Evolutionary conservation across 768 basidiomycete genomes (phyloP), one percentile per base, ranked within the genome.

Genomic region (Udeniomyces megalosporus): DNA sequence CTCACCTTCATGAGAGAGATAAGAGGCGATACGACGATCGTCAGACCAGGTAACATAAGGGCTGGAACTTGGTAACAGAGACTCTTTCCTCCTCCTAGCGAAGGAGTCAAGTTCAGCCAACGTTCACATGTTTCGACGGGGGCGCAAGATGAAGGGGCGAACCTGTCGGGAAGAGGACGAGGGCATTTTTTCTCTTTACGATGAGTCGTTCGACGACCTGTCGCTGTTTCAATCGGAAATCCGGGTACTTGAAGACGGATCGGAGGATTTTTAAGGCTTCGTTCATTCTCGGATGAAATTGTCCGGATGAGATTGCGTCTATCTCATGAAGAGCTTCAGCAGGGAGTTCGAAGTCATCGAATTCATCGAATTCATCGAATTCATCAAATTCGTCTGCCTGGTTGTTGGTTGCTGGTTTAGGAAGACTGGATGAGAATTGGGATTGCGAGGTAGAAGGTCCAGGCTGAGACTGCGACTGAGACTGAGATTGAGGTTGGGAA

Each of bases 191-290:
- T 34, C 75, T 71, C 1, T 77, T 69, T 22, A 74, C 76, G 0
- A 79, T 32, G 0, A 79, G 68, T 3, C 75, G 71, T 10, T 70
- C 65, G 29, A 79, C 73, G 29, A 76, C 76, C 72, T 75, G 51
- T 6, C 56, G 38, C 14, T 17, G 57, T 5, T 22, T 15, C 15
- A 59, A 31, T 20, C 58, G 58, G 34, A 59, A 59, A 10, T 35
- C 47, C 11, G 26, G 34, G 34, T 49, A 49, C 47, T 47, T 47
- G 22, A 59, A 59, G 31, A 59, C 31, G 2, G 48, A 46, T 1
- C 15, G 22, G 10, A 59, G 49, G 34, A 29, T 8, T n/a, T 15
- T 3, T 44, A 22, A n/a, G 0, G 58, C 58, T 1, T 59, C 42
- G 4, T 45, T 3, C 55, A 57, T 57, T 26, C 38, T 26, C 17